Conservation (phyloP, 2,329 filamentous ascomycete genomes). For the Fusarium hostae region DNA sequence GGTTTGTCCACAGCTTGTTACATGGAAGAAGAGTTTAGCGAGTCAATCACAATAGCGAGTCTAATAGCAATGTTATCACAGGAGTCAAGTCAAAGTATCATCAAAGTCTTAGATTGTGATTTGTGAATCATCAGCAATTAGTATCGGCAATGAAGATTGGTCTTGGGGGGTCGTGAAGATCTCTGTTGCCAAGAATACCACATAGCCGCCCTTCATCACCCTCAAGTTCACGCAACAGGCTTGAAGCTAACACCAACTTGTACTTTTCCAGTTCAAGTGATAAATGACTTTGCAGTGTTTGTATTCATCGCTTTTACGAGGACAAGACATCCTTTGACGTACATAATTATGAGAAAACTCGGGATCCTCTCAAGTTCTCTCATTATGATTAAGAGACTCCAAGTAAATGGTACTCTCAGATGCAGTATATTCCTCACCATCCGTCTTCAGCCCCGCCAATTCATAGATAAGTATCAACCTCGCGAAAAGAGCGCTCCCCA, state of each 20-base stretch:
- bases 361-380: not conserved
- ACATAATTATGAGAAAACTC: not conserved
- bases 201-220: not conserved
- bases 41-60: not conserved
- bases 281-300: not conserved
- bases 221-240: not conserved
- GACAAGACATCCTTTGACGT: not conserved
- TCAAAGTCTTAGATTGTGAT: no score
- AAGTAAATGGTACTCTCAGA: not conserved
- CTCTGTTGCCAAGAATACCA: not conserved
- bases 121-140: not conserved
- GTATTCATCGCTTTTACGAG: not conserved
- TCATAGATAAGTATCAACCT: constrained; percentile 22
- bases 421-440: not conserved
- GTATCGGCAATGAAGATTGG: not conserved
- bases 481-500: constrained; percentile 22
- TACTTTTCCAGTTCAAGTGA: not conserved
- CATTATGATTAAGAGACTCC: not conserved
- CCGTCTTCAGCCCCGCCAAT: constrained; percentile 10
- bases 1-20: not conserved
- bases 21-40: not conserved
- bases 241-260: not conserved
- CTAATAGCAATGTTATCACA: no score
- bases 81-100: not conserved
- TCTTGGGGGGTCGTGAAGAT: not conserved